Conservation (phyloP, 768 basidiomycete genomes). For the Leucosporidium creatinivorum region DNA sequence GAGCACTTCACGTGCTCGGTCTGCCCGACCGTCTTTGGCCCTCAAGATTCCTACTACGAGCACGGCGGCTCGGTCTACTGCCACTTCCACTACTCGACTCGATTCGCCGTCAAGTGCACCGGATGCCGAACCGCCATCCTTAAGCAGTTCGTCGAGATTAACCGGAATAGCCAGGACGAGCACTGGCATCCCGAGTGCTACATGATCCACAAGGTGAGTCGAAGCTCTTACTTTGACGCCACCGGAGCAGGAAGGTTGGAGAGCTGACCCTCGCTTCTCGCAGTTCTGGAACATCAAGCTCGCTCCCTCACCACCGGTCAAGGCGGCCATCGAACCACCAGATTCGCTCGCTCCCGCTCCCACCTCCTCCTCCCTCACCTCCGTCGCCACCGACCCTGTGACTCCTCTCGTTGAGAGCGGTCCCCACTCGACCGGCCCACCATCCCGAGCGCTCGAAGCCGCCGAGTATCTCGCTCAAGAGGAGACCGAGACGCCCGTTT, state of each 20-base stretch:
- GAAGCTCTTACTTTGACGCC: not conserved
- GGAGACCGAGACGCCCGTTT: conserved; percentile 61
- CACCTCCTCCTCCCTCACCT: not conserved
- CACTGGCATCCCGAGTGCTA: conserved; percentile 99
- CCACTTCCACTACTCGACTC: conserved; percentile 97
- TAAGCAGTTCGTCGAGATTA: conserved; percentile 99
- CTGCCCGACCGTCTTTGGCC: conserved; percentile 91
- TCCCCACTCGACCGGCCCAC: not conserved
- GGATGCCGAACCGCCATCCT: conserved; percentile 95
- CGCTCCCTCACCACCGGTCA: conserved; percentile 38
- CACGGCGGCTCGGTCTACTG: conserved; percentile 97
- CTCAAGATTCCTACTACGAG: conserved; percentile 98
- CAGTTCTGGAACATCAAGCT: conserved; percentile 98
- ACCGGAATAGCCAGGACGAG: conserved; percentile 94
- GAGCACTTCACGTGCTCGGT: conserved; percentile 99
- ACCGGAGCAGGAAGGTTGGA: no score
- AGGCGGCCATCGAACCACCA: conserved; percentile 7
- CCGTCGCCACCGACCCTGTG: conserved; percentile 1
- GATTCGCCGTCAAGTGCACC: conserved; percentile 96
- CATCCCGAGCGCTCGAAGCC: conserved; percentile 23
- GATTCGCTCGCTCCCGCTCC: conserved; percentile 10
- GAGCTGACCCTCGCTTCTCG: not conserved
- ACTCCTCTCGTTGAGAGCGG: not conserved
- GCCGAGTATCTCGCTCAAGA: conserved; percentile 66
- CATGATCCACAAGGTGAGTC: conserved; percentile 92